phyloP scores from a whole-genome alignment of 2,329 filamentous ascomycete genomes.

The Tolypocladium ophioglossoides region DNA sequence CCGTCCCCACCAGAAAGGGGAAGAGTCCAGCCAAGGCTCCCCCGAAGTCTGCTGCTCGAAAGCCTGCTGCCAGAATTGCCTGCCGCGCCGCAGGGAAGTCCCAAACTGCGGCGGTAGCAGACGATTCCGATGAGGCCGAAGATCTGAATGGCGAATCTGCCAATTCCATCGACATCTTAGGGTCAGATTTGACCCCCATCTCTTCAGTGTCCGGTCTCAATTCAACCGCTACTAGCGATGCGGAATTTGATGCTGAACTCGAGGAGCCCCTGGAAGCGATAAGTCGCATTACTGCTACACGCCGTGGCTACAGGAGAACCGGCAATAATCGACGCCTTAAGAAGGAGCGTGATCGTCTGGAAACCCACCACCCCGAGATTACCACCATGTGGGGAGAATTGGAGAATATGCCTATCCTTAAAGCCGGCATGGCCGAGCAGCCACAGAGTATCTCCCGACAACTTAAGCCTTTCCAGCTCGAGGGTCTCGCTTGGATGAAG shows the following conservation, averaged over 20 bases:
- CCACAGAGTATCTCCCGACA: slow-evolving; percentile 69
- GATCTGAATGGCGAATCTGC: not conserved
- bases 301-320: slow-evolving; percentile 22
- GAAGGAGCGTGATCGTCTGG: slow-evolving; percentile 55
- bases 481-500: slow-evolving; percentile 91
- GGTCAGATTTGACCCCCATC: not conserved
- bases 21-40: not conserved
- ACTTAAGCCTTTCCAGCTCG: slow-evolving; percentile 86
- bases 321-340: slow-evolving; percentile 16
- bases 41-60: not conserved
- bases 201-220: slow-evolving; percentile 3
- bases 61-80: not conserved
- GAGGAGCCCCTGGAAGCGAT: slow-evolving; percentile 7
- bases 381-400: slow-evolving; percentile 77
- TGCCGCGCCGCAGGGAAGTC: not conserved
- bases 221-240: slow-evolving; percentile 11
- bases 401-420: slow-evolving; percentile 55
- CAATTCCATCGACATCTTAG: not conserved
- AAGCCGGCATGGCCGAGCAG: slow-evolving; percentile 31
- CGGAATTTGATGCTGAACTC: not conserved
- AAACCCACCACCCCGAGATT: slow-evolving; percentile 67
- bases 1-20: not conserved
- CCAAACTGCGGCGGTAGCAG: not conserved
- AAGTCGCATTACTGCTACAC: slow-evolving; percentile 11
- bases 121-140: not conserved